phyloP scores from a whole-genome alignment of 257 asterid species.

The Lantana camara region DNA sequence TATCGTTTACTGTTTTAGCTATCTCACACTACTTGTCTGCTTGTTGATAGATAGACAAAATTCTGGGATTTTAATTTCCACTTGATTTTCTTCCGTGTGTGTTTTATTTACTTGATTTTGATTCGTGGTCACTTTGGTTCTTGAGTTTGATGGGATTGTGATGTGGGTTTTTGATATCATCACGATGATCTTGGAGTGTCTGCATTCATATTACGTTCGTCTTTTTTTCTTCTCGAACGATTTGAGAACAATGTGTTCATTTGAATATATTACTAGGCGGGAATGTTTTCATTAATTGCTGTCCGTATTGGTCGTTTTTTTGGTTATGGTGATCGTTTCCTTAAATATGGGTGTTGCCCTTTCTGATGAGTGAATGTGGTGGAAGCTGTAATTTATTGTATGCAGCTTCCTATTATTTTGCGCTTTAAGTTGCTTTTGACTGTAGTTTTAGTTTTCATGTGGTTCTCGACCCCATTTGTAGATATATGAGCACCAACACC shows the following conservation, averaged over 20 bases:
- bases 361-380: background rate
- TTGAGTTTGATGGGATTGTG: background rate
- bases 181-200: background rate
- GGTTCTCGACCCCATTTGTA: slow-evolving; percentile 25
- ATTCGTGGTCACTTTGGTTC: too few relatives aligned
- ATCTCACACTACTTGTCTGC: background rate
- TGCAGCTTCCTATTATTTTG: background rate
- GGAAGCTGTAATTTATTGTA: slow-evolving; percentile 6
- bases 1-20: slow-evolving; percentile 20
- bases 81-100: slow-evolving; percentile 18
- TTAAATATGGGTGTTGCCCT: background rate
- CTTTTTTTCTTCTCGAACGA: background rate
- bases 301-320: slow-evolving; percentile 24
- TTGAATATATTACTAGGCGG: slow-evolving; percentile 12
- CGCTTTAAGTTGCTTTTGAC: slow-evolving; percentile 4
- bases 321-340: slow-evolving; percentile 15
- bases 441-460: slow-evolving; percentile 14
- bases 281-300: slow-evolving; percentile 28
- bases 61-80: background rate
- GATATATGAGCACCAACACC: slow-evolving; percentile 89
- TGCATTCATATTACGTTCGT: background rate
- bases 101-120: slow-evolving; percentile 1
- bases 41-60: slow-evolving; percentile 6
- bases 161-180: slow-evolving; percentile 9
- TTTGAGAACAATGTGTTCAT: slow-evolving; percentile 10